Percentiles rank a stretch among this genome's conserved stretches.
Evolutionary conservation across 2,329 filamentous ascomycete species (phyloP).

Genomic region (Passalora sequoiae): DNA sequence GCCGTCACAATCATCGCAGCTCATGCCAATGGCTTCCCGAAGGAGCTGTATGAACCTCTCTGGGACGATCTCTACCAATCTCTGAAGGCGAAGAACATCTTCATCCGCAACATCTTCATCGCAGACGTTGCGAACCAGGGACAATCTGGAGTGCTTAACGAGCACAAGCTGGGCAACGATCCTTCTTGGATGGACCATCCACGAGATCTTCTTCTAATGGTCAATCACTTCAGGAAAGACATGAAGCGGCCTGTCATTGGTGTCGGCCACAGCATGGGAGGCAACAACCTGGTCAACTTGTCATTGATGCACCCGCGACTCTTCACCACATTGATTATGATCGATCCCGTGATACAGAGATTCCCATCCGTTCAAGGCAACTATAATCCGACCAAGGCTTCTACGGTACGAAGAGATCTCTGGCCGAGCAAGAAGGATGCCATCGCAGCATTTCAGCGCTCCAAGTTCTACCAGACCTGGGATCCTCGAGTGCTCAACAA

Average conservation of each 20-base stretch:
- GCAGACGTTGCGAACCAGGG: constrained; percentile 85
- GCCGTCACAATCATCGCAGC: constrained; percentile 81
- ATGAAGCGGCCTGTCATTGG: constrained; percentile 80
- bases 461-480: constrained; percentile 76
- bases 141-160: constrained; percentile 71
- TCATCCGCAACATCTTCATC: constrained; percentile 81
- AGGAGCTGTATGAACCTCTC: constrained; percentile 88
- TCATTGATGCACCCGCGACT: constrained; percentile 75
- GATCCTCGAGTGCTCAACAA: constrained; percentile 71
- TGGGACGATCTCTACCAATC: constrained; percentile 73
- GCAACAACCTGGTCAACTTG: constrained; percentile 64
- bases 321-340: constrained; percentile 65
- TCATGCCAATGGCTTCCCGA: constrained; percentile 90
- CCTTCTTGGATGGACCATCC: constrained; percentile 82
- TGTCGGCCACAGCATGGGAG: constrained; percentile 86
- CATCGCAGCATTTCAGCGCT: constrained; percentile 59
- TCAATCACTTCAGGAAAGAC: constrained; percentile 73
- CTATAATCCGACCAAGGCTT: constrained; percentile 45
- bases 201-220: constrained; percentile 76
- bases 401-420: constrained; percentile 66
- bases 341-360: constrained; percentile 75
- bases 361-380: constrained; percentile 41
- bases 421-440: constrained; percentile 76
- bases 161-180: constrained; percentile 72
- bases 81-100: constrained; percentile 52